Conservation (phyloP, 2,329 filamentous ascomycete genomes). For the Aspergillus aculeatinus region DNA sequence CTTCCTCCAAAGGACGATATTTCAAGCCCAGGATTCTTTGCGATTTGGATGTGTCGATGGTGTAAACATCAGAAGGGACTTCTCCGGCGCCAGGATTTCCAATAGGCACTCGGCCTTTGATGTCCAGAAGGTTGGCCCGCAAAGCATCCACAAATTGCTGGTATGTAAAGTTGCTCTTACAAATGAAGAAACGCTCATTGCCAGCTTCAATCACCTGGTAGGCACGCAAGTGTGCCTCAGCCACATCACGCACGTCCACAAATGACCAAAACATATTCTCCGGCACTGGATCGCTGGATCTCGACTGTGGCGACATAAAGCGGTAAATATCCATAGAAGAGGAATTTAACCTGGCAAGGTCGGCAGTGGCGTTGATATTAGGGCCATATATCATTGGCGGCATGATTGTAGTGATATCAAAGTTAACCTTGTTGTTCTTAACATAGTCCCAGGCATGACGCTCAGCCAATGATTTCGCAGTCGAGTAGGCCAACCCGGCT, state of each 20-base stretch:
- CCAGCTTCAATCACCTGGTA: neutral
- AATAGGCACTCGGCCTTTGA: too few species aligned
- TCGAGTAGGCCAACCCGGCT: too few species aligned
- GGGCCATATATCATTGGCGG: constrained; percentile 7
- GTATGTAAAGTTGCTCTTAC: neutral
- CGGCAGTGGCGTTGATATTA: neutral
- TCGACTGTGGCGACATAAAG: neutral
- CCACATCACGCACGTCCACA: constrained; percentile 14
- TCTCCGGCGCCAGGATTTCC: too few species aligned
- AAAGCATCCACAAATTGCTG: too few species aligned
- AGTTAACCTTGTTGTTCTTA: neutral
- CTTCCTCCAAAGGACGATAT: too few species aligned
- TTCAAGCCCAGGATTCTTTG: too few species aligned
- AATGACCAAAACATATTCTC: neutral
- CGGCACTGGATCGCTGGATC: neutral
- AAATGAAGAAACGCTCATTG: neutral
- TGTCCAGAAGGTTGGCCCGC: too few species aligned
- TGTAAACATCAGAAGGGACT: too few species aligned
- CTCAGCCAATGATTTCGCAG: constrained; percentile 3
- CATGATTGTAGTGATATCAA: constrained; percentile 4
- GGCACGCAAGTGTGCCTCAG: constrained; percentile 7
- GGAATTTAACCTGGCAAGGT: neutral
- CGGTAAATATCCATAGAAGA: neutral
- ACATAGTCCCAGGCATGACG: constrained; percentile 6
- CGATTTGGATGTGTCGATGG: too few species aligned